Evolutionary conservation across 2,329 filamentous ascomycete species (phyloP).

Genomic region (Xylariaceae sp.): DNA sequence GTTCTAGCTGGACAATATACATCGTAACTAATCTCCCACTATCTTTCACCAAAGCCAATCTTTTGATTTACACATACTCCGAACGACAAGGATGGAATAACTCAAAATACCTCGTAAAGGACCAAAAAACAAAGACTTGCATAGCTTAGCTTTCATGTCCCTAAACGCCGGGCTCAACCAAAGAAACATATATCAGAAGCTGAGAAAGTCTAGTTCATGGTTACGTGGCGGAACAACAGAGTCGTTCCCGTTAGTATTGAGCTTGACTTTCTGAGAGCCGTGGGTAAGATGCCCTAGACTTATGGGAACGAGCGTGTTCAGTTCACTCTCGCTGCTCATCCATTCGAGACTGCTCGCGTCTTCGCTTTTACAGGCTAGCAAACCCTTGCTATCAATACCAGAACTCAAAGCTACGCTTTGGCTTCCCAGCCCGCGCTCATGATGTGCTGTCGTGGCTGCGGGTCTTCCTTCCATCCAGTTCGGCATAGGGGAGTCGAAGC

Average conservation of each 20-base stretch:
- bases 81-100: too few relatives aligned
- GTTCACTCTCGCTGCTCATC: slow-evolving; percentile 12
- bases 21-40: too few relatives aligned
- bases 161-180: neutral
- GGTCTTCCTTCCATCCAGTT: slow-evolving; percentile 22
- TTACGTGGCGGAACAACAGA: slow-evolving; percentile 4
- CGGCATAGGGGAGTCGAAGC: slow-evolving; percentile 22
- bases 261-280: neutral
- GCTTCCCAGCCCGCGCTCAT: neutral
- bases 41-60: too few relatives aligned
- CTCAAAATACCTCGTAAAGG: too few relatives aligned
- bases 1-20: too few relatives aligned
- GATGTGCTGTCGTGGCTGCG: neutral
- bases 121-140: too few relatives aligned
- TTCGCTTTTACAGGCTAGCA: slow-evolving; percentile 16
- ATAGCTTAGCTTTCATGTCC: neutral
- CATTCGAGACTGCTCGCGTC: slow-evolving; percentile 6
- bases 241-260: neutral
- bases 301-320: neutral
- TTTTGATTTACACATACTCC: too few relatives aligned
- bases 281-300: slow-evolving; percentile 1
- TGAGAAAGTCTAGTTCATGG: slow-evolving; percentile 29
- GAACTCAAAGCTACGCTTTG: neutral
- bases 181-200: slow-evolving; percentile 14
- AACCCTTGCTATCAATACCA: neutral